Evolutionary conservation across 148 eudicot species (phyloP), one percentile per base, ranked within the genome.

Genomic region (Bassia scoparia): DNA sequence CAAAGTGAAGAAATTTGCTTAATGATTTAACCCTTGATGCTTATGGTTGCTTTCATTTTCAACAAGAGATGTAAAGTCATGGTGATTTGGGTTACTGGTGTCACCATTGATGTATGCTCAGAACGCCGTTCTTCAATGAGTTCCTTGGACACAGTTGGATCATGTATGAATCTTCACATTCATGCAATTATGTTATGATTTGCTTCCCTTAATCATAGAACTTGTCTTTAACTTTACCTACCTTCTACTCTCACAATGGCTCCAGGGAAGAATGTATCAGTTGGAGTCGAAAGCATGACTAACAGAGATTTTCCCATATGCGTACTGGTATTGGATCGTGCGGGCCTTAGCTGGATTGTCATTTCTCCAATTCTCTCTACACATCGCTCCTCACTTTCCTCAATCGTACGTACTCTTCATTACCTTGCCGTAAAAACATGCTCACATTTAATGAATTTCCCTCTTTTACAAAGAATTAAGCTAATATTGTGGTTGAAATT

Each of bases 31-130:
- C 7, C 2, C 43, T 23, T 27, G 33, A 26, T 59, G 50, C 62
- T 60, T 52, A 23, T 54, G 35, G 16, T 73, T n/a, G n/a, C n/a
- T 70, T 48, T 67, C 46, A 12, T 55, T 61, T 71, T 61, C 44
- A 61, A 68, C 84, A 91, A 95, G 74, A 2, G 20, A 84, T 37
- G 74, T 92, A 48, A 83, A 83, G 81, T 73, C 76, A 41, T 92
- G 97, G 92, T 92, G 97, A 72, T 76, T 67, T 89, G 97, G 94
- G 90, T 70, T 92, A 85, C 69, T 92, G 90, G 90, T 26, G 77
- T 92, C 97, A 34, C 95, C 97, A 3, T 18, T 92, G 83, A 92
- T 87, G 95, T 92, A 92, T 77, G 92, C 81, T 54, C 85, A 84
- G 58, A 86, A 78, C 71, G 92, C 90, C 37, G 34, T 92, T 12